phyloP scores from a whole-genome alignment of 1,284 basidiomycete species.

The Gomphus bonarii region DNA sequence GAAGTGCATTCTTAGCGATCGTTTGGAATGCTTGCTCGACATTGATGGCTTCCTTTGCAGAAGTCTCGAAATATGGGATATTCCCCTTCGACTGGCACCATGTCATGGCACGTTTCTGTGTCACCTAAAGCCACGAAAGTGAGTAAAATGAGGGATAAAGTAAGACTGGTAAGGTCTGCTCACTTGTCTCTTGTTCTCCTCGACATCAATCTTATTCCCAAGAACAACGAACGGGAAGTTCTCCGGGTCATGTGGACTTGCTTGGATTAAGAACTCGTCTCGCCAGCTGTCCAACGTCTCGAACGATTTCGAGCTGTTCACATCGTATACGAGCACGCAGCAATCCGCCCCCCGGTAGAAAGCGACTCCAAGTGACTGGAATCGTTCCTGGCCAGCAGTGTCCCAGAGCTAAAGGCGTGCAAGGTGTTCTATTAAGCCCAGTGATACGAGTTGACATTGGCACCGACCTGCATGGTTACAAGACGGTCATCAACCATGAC shows the following conservation, averaged over 20 bases:
- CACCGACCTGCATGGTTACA: constrained; percentile 92
- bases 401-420: constrained; percentile 79
- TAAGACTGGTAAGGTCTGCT: constrained; percentile 16
- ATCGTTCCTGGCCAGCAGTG: constrained; percentile 97
- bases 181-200: constrained; percentile 97
- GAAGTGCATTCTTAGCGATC: constrained; percentile 95
- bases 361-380: constrained; percentile 96
- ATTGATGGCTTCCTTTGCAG: constrained; percentile 99
- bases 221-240: constrained; percentile 99
- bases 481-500: constrained; percentile 97
- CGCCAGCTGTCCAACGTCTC: constrained; percentile 97
- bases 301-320: constrained; percentile 97
- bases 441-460: background rate
- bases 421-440: background rate
- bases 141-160: background rate
- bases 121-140: constrained; percentile 48
- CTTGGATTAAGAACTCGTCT: constrained; percentile 96
- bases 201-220: constrained; percentile 99
- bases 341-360: constrained; percentile 99
- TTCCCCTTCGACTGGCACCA: constrained; percentile 99
- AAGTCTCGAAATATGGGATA: constrained; percentile 99
- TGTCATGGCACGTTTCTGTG: constrained; percentile 99
- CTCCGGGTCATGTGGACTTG: constrained; percentile 96
- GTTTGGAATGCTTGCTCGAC: constrained; percentile 99
- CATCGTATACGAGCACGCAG: constrained; percentile 98